phyloP scores from a whole-genome alignment of 2,329 filamentous ascomycete genomes.

The Seiridium unicorne region DNA sequence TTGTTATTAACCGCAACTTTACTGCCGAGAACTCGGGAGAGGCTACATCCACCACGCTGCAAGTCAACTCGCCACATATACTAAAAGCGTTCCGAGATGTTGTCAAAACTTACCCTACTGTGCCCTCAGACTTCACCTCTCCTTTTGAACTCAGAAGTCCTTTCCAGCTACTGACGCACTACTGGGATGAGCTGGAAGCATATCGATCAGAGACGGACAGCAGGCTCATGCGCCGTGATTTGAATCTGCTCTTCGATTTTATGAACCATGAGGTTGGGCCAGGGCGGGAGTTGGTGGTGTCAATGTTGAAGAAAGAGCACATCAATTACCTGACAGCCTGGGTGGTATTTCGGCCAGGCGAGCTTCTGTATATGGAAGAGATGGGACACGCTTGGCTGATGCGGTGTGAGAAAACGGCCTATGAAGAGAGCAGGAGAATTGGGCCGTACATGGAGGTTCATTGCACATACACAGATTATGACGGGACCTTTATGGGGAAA shows the following conservation, averaged over 20 bases:
- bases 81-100: conserved; percentile 23
- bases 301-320: conserved; percentile 21
- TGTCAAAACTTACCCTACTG: conserved; percentile 18
- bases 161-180: conserved; percentile 25
- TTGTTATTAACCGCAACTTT: too few species aligned
- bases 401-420: conserved; percentile 21
- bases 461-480: conserved; percentile 22
- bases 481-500: conserved; percentile 18
- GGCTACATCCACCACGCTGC: conserved; percentile 4
- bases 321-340: conserved; percentile 4
- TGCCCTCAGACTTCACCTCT: conserved; percentile 23
- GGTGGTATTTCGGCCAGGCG: too few species aligned
- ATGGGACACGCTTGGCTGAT: conserved; percentile 24
- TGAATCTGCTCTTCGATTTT: conserved; percentile 26
- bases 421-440: conserved; percentile 14
- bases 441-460: conserved; percentile 25
- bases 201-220: conserved; percentile 15
- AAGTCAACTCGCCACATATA: conserved; percentile 26
- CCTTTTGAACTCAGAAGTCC: conserved; percentile 19
- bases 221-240: conserved; percentile 12
- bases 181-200: conserved; percentile 24
- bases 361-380: too few species aligned
- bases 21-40: too few species aligned
- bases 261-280: conserved; percentile 23
- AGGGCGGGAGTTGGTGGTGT: too few species aligned